These are phyloP conservation scores for Westerdykella aurantiaca DNA, from an alignment of 2,329 filamentous ascomycete genomes.

Conservation along the genomic window DNA sequence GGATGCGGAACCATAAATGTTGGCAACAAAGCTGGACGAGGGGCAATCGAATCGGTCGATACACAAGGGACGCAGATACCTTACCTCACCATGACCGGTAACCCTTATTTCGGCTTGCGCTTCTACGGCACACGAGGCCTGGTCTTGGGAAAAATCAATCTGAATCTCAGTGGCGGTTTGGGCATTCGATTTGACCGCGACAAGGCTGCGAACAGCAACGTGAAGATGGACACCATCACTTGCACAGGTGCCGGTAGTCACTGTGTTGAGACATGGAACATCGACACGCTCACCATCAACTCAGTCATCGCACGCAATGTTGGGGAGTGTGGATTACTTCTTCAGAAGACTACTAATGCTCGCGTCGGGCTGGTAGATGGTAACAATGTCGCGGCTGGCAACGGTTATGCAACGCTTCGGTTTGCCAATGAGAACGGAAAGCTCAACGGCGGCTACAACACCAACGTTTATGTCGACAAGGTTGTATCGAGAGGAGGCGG, in stretches of 20 bases:
- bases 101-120: constrained; percentile 53
- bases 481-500: constrained; percentile 54
- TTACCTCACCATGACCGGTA: constrained; percentile 53
- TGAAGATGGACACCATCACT: constrained; percentile 49
- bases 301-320: constrained; percentile 50
- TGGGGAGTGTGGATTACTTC: constrained; percentile 52
- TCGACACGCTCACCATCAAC: constrained; percentile 49
- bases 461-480: constrained; percentile 50
- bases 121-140: constrained; percentile 50
- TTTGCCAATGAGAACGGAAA: constrained; percentile 54
- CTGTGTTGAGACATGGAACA: constrained; percentile 57
- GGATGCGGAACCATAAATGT: constrained; percentile 54
- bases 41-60: constrained; percentile 50
- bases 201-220: constrained; percentile 47
- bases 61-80: constrained; percentile 49
- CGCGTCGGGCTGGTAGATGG: constrained; percentile 52
- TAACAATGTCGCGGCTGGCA: constrained; percentile 49
- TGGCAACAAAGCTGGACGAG: constrained; percentile 40
- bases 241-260: constrained; percentile 52
- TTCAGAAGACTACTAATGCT: constrained; percentile 51
- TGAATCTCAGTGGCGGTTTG: constrained; percentile 51
- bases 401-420: constrained; percentile 53
- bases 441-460: constrained; percentile 46
- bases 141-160: constrained; percentile 47
- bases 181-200: constrained; percentile 56